Evolutionary conservation across 2,329 filamentous ascomycete genomes (phyloP).

Genomic region (Dendrostoma leiphaemia): DNA sequence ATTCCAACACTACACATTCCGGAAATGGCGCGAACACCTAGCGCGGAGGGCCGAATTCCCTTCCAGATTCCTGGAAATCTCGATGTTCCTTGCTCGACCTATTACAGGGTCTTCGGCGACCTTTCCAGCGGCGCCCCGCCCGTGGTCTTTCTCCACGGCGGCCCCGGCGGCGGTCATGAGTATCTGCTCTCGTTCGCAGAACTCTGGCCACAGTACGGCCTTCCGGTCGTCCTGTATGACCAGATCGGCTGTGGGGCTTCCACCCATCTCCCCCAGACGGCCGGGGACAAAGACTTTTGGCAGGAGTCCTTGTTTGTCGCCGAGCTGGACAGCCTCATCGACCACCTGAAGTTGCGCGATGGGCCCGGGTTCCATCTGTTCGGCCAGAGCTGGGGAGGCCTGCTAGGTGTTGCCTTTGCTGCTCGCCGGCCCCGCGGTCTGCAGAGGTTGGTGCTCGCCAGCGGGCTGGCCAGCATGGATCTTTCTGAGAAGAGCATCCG

Average conservation of each 20-base stretch:
- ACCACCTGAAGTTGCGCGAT: constrained; percentile 18
- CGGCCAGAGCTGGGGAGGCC: too few species aligned
- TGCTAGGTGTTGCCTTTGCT: constrained; percentile 4
- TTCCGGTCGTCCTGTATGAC: constrained; percentile 51
- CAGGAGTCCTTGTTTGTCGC: constrained; percentile 23
- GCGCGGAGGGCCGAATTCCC: constrained; percentile 5
- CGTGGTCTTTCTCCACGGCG: constrained; percentile 33
- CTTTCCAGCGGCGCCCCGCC: constrained; percentile 4
- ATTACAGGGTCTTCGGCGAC: constrained; percentile 9
- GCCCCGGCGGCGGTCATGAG: constrained; percentile 42
- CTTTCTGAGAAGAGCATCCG: constrained; percentile 2
- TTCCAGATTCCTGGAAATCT: neutral
- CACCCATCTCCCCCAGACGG: constrained; percentile 43
- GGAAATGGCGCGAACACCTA: constrained; percentile 6
- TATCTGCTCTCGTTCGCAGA: constrained; percentile 29
- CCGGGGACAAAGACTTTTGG: constrained; percentile 22
- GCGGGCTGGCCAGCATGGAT: constrained; percentile 29
- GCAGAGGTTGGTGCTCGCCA: constrained; percentile 27
- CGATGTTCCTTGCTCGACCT: constrained; percentile 2
- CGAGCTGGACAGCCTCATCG: constrained; percentile 24
- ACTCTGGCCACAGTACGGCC: constrained; percentile 20
- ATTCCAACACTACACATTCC: constrained; percentile 1
- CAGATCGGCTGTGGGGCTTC: constrained; percentile 49
- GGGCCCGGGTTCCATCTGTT: constrained; percentile 19
- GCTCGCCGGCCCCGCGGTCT: constrained; percentile 20